Base-by-base conservation (phyloP, 306 rosid species). In the Cucurbita ficifolia region DNA sequence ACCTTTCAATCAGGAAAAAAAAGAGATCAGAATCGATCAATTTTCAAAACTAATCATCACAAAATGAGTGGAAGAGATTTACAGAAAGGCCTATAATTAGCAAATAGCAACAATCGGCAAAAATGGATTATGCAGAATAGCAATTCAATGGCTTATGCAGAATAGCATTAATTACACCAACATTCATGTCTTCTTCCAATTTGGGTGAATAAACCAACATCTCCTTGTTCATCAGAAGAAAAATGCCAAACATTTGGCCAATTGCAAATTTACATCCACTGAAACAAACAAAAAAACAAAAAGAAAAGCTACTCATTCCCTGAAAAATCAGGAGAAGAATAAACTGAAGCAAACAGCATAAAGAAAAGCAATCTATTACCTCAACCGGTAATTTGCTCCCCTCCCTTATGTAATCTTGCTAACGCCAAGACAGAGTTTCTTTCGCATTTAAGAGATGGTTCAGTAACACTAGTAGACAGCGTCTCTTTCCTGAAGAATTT, bases 231-330 rank as follows among this genome's bases (percentile, higher is more conserved):
- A 21, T 38, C 74, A 48, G 63, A 76, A 55, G 73, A 76, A 80
- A 75, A 65, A 60, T 71, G 81, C 79, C 88, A 58, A 42, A 49
- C 75, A 67, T 70, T 58, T 73, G 81, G 85, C 85, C 60, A 24
- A 57, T 43, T 75, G 81, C 74, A 48, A 70, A 83, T 77, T 83
- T 84, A 87, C 89, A 84, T 70, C 61, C 76, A 36, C 83, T 45
- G 72, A 45, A 45, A 42, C 84, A 79, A 79, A 83, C 62, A 76
- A 81, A 77, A 18, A 39, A 84, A 78, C 48, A 72, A 77, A 68
- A 75, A 74, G 57, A 78, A 77, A 56, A 54, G 19, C 51, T 55
- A 13, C 53, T 56, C 67, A 76, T 78, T 69, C 74, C 60, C 74
- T 69, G 75, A 29, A 29, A 29, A 3, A 2, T 29, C 0, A 0